These are phyloP conservation scores for Gossypium laxum DNA, from an alignment of 441 rosid species.

Conservation along the genomic window DNA sequence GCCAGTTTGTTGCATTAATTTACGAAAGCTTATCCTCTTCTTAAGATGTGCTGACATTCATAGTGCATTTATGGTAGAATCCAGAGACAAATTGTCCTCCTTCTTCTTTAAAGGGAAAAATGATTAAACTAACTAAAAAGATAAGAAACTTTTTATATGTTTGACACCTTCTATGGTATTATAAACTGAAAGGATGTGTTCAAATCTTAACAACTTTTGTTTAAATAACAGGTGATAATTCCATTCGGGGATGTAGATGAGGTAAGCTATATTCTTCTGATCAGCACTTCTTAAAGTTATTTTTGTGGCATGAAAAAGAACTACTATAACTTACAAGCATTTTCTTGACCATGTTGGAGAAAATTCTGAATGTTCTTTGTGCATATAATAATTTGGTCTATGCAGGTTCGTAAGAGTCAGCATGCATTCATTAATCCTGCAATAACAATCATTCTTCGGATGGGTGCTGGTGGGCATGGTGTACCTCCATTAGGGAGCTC, in stretches of 20 bases:
- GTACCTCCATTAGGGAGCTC: conserved; percentile 98
- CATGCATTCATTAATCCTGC: conserved; percentile 98
- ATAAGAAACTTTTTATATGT: neutral
- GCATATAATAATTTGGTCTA: conserved; percentile 14
- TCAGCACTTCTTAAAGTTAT: conserved; percentile 5
- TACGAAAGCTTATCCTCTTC: conserved; percentile 11
- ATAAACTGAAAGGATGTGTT: neutral
- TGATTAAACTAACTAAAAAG: neutral
- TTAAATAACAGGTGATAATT: conserved; percentile 53
- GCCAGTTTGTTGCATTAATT: conserved; percentile 9
- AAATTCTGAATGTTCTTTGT: neutral
- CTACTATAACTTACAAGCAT: neutral
- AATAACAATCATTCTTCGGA: conserved; percentile 75
- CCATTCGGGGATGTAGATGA: conserved; percentile 93
- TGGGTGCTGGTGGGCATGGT: conserved; percentile 99
- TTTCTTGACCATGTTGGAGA: neutral
- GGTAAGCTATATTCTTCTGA: conserved; percentile 34
- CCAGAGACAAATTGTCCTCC: neutral
- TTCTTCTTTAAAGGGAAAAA: neutral
- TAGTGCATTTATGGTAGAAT: neutral
- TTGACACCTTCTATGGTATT: neutral
- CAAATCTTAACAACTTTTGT: neutral
- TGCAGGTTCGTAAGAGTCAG: conserved; percentile 85
- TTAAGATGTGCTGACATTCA: conserved; percentile 1
- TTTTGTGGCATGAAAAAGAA: conserved; percentile 9